These are phyloP conservation scores for Cucurbita ficifolia DNA, from an alignment of 306 rosid genomes.

Conservation along the genomic window DNA sequence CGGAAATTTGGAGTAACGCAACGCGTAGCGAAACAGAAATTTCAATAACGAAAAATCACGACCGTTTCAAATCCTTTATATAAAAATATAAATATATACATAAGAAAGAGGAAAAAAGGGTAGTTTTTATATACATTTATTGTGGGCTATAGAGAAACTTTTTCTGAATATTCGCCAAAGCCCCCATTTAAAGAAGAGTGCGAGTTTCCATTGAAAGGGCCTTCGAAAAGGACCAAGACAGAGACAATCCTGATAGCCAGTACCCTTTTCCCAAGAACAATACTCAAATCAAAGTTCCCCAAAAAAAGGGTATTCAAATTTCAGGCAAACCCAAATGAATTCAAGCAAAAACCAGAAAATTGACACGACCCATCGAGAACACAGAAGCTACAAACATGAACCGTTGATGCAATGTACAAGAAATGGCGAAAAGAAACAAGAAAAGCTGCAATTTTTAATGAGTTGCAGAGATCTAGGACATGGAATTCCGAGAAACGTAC, in stretches of 20 bases:
- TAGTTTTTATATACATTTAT: neutral
- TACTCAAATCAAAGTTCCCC: neutral
- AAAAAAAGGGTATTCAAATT: neutral
- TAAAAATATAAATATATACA: neutral
- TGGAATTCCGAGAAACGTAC: constrained; percentile 32
- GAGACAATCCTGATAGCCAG: neutral
- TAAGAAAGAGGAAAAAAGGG: neutral
- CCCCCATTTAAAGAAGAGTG: neutral
- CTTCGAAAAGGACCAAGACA: neutral
- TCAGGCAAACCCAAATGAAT: neutral
- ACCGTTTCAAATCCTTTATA: constrained; percentile 1
- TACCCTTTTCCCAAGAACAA: neutral
- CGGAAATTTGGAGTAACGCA: neutral
- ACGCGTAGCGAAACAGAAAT: neutral
- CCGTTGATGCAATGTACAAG: neutral
- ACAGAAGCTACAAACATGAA: neutral
- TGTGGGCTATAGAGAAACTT: neutral
- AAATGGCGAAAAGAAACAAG: constrained; percentile 11
- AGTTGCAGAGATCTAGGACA: constrained; percentile 49
- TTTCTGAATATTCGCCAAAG: neutral
- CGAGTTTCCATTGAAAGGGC: neutral
- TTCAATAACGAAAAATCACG: neutral
- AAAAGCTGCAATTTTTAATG: constrained; percentile 9
- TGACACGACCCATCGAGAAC: neutral
- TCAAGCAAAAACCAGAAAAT: neutral